A percentile compares a stretch with the other conserved stretches of the same genome.
phyloP scores from a whole-genome alignment of 2,329 filamentous ascomycete species.

The Orbilia blumenaviensis region DNA sequence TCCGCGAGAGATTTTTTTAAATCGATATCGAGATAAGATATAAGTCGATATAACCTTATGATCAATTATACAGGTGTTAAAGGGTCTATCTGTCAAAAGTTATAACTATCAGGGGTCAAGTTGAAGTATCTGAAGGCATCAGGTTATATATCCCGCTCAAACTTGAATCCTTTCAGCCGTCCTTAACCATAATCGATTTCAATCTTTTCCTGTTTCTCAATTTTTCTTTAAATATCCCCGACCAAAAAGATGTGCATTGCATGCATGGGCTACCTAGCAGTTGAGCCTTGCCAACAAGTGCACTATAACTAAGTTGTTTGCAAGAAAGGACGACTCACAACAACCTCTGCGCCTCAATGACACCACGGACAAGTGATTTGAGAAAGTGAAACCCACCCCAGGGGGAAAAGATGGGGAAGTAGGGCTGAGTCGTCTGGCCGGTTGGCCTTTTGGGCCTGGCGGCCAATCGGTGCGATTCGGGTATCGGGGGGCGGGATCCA shows the following conservation, averaged over 20 bases:
- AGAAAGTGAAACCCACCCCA: not conserved
- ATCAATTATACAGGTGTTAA: too few relatives aligned
- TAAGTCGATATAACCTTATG: too few relatives aligned
- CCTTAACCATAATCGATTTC: not conserved
- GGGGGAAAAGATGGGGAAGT: not conserved
- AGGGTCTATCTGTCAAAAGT: too few relatives aligned
- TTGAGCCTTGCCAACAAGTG: conserved; percentile 4
- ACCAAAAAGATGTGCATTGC: not conserved
- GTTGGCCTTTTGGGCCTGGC: too few relatives aligned
- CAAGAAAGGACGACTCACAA: not conserved
- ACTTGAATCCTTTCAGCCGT: not conserved
- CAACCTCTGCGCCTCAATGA: conserved; percentile 21
- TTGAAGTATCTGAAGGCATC: too few relatives aligned
- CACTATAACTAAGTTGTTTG: too few relatives aligned
- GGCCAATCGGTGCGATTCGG: conserved; percentile 10
- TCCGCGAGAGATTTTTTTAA: not conserved
- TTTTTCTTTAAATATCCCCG: conserved; percentile 3
- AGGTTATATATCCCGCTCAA: not conserved
- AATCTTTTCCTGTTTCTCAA: not conserved
- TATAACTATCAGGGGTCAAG: not conserved
- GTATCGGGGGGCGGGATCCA: not conserved
- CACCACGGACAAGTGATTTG: conserved; percentile 19
- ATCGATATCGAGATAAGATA: not conserved
- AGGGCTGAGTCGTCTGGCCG: not conserved
- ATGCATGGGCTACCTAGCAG: conserved; percentile 15